Percentiles rank a stretch among this genome's conserved stretches.
phyloP scores from a whole-genome alignment of 495 filamentous ascomycete species.

The Ascodesmis nigricans region DNA sequence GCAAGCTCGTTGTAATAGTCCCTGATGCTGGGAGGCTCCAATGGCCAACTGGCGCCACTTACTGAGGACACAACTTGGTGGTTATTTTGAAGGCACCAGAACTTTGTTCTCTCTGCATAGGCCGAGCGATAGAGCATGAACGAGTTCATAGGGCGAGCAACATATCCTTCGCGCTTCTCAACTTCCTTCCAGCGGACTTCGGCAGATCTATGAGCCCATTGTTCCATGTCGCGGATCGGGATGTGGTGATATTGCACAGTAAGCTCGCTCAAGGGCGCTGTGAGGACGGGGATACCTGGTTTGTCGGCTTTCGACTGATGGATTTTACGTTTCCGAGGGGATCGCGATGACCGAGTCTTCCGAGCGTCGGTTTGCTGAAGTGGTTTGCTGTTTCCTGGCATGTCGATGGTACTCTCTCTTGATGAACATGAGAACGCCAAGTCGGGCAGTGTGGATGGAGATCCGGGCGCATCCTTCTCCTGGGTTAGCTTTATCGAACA shows the following conservation, averaged over 20 bases:
- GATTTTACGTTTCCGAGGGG: constrained; percentile 13
- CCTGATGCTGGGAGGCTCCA: constrained; percentile 48
- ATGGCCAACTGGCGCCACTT: constrained; percentile 64
- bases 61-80: constrained; percentile 80
- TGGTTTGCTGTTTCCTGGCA: background rate
- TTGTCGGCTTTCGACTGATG: constrained; percentile 18
- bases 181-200: constrained; percentile 46
- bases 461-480: too few species aligned
- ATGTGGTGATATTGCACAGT: constrained; percentile 42
- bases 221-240: constrained; percentile 57
- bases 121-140: constrained; percentile 97
- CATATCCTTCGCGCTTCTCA: constrained; percentile 46
- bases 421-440: too few species aligned
- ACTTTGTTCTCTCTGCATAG: constrained; percentile 67
- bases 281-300: constrained; percentile 32
- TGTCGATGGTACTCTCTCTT: too few species aligned
- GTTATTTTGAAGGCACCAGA: constrained; percentile 68
- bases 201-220: constrained; percentile 50
- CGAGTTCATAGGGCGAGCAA: constrained; percentile 89
- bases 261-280: constrained; percentile 52
- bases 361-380: background rate
- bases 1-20: constrained; percentile 67
- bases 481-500: too few species aligned
- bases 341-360: too few species aligned
- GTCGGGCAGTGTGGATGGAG: too few species aligned